Evolutionary conservation across 305 asterid species (phyloP), one percentile per base, ranked within the genome.

Genomic region (Fraxinus sp.): DNA sequence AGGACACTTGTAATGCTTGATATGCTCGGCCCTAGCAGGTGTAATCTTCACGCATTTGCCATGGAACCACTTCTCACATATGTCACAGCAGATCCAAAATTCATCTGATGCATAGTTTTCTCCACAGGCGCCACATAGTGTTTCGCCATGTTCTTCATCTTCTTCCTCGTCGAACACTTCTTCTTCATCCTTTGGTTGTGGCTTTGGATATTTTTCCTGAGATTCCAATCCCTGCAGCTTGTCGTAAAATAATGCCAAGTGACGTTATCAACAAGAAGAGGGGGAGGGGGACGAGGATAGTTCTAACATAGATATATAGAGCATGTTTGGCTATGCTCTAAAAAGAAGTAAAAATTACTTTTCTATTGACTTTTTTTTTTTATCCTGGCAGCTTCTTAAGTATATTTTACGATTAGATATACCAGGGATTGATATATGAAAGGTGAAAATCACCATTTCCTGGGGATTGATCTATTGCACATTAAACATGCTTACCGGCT

Each of bases 31-130:
- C 55, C 76, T 81, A 64, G 91, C 89, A 24, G 90, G 89, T 11
- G 90, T 88, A 74, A 90, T 84, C 86, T 87, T 90, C 78, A 88
- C 91, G 59, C 93, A 90, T 79, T 88, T 82, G 59, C 92, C 92
- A 62, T 90, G 92, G 87, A 87, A 88, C 92, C 92, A 90, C 75
- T 76, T 88, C 81, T 88, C 91, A 41, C 91, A 88, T 11, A 79
- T 77, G 81, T 89, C 91, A 55, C 92, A 89, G 64, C 90, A 86
- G 36, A 86, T 90, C 91, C 92, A 89, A 78, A 88, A 89, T 70
- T 87, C 89, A 62, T 86, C 86, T 1, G 88, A 80, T 44, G 86
- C 84, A 55, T 88, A 86, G 68, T 85, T 85, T 78, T 82, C 86
- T 0, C 85, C 88, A 39, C 92, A 89, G 24, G 85, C 80, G 0